phyloP scores from a whole-genome alignment of 306 rosid genomes.

The Citrullus colocynthis region DNA sequence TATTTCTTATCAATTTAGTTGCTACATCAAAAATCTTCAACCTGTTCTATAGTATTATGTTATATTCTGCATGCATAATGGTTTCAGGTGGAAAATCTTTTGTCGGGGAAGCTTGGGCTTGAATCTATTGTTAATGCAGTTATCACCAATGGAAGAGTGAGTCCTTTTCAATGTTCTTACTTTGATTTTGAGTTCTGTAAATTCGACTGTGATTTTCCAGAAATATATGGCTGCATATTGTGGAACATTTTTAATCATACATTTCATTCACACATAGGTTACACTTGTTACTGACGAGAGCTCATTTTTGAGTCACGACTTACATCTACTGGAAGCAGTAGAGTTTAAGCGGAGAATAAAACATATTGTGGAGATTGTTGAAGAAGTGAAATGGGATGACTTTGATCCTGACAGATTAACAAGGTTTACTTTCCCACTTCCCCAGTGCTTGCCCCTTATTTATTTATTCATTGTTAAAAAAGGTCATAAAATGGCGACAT shows the following conservation, averaged over 20 bases:
- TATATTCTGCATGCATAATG: background rate
- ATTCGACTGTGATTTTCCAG: background rate
- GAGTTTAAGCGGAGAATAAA: conserved; percentile 82
- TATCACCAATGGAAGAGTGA: conserved; percentile 97
- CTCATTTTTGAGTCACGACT: conserved; percentile 79
- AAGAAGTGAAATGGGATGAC: conserved; percentile 70
- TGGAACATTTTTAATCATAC: conserved; percentile 3
- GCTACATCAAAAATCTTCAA: background rate
- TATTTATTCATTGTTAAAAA: background rate
- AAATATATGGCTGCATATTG: conserved; percentile 1
- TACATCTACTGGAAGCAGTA: conserved; percentile 77
- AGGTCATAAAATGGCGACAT: background rate
- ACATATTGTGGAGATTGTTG: conserved; percentile 69
- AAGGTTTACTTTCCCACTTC: conserved; percentile 33
- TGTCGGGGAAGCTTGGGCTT: conserved; percentile 47
- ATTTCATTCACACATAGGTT: conserved; percentile 35
- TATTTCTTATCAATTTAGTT: background rate
- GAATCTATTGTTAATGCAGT: conserved; percentile 61
- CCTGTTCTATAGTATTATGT: background rate
- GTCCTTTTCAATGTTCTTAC: conserved; percentile 9
- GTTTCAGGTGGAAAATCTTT: conserved; percentile 48
- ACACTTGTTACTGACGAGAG: conserved; percentile 36
- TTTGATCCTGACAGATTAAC: conserved; percentile 75
- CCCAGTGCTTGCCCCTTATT: background rate
- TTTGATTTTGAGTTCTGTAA: background rate